phyloP scores from a whole-genome alignment of 2,329 filamentous ascomycete species.

The Hypoxylon sp. region DNA sequence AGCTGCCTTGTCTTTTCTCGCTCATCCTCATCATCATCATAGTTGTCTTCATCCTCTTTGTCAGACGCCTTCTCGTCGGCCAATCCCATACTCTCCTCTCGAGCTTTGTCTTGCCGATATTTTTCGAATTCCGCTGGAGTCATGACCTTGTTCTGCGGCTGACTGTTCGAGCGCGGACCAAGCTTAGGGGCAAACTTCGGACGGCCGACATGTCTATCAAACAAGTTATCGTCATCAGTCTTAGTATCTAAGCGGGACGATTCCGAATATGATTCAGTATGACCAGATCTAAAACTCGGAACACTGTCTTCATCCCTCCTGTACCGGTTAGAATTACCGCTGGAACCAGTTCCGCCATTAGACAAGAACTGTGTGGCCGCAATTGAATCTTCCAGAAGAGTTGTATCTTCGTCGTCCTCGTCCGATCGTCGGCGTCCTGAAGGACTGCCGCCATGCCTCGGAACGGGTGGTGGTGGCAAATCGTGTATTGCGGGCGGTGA shows the following conservation, averaged over 20 bases:
- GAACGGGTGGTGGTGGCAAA: constrained; percentile 50
- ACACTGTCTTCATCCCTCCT: constrained; percentile 57
- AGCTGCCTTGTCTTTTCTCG: constrained; percentile 78
- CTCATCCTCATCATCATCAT: constrained; percentile 79
- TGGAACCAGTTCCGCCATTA: constrained; percentile 38
- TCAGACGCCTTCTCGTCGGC: constrained; percentile 56
- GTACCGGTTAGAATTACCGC: constrained; percentile 49
- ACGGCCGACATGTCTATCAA: constrained; percentile 60
- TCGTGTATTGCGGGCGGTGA: constrained; percentile 53
- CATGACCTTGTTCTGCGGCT: constrained; percentile 81
- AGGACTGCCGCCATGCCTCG: constrained; percentile 44
- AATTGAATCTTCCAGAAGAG: constrained; percentile 64
- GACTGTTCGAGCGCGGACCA: constrained; percentile 49
- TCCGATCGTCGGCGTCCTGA: constrained; percentile 49
- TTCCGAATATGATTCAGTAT: constrained; percentile 50
- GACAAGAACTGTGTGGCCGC: constrained; percentile 62
- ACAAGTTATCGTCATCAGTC: constrained; percentile 66
- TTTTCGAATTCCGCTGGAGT: constrained; percentile 88
- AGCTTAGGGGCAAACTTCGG: constrained; percentile 54
- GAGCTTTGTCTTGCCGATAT: constrained; percentile 79
- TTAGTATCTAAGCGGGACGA: constrained; percentile 50
- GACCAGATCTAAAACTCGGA: constrained; percentile 42
- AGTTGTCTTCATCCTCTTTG: constrained; percentile 62
- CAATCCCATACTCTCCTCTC: constrained; percentile 61
- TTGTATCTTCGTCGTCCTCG: constrained; percentile 65